Base-by-base conservation (phyloP, 352 stramenopile species). In the Phytophthora ohioensis region DNA sequence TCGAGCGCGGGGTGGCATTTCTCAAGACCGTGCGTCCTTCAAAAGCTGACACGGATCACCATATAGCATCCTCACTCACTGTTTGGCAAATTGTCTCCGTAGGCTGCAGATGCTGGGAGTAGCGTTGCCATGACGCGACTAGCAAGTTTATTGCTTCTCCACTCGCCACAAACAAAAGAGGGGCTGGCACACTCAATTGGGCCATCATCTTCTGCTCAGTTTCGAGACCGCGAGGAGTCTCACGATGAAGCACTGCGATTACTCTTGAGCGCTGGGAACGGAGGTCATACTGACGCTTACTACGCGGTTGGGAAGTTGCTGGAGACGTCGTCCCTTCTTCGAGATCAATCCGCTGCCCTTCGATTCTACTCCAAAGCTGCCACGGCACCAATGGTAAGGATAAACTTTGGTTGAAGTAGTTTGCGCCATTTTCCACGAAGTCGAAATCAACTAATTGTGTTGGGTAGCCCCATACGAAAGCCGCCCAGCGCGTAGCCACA, bases 221-320 rank as follows among this genome's bases (percentile, higher is more conserved):
- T 84, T 46, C 62, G 65, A 59, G 81, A 91, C 57, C 76, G 75
- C 0, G 84, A 91, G 66, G 79, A 88, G 30, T 69, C 57, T 7
- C 83, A 91, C 57, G 83, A 91, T 55, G 83, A 93, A 68, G 83
- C 82, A 13, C 48, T 93, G 35, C 79, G 72, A 15, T 63, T 91
- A 62, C 68, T 91, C 52, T 68, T 93, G 21, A 88, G 71, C 15
- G 83, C 79, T 41, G 79, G 80, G 3, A 75, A 82, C 34, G 73
- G 75, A 15, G 63, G 74, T 3, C 59, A 80, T n/a, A 58, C 49
- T 5, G 73, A 89, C 17, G 82, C 81, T 7, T 77, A 76, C 57
- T 83, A 80, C 45, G 55, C 64, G 3, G 42, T 90, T 10, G 84
- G 82, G 17, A 79, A 90, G 42, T 56, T 90, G 48, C 70, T 93